Percentiles rank a stretch among this genome's conserved stretches.
phyloP scores from a whole-genome alignment of 257 asterid species.

The Eustoma russellianum region DNA sequence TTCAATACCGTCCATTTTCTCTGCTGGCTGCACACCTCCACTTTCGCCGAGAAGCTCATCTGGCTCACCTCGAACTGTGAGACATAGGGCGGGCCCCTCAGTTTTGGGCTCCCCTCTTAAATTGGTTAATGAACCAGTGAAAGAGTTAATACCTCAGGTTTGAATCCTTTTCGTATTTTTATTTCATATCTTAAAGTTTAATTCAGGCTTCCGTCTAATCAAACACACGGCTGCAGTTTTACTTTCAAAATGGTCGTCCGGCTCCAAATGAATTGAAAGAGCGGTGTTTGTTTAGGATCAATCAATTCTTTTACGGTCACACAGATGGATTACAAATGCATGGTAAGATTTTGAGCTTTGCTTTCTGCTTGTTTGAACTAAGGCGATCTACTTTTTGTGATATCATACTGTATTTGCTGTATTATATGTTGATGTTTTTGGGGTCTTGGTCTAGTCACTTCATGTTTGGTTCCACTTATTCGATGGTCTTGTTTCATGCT shows the following conservation, averaged over 20 bases:
- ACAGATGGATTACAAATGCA: slow-evolving; percentile 79
- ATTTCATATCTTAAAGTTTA: slow-evolving; percentile 6
- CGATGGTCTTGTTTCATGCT: slow-evolving; percentile 3
- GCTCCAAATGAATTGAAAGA: slow-evolving; percentile 91
- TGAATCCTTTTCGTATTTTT: slow-evolving; percentile 7
- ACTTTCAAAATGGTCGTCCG: slow-evolving; percentile 86
- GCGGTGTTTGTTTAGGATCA: slow-evolving; percentile 83
- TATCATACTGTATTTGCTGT: background rate
- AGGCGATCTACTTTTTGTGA: background rate
- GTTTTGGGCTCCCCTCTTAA: slow-evolving; percentile 79
- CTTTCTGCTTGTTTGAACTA: background rate
- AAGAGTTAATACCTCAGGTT: slow-evolving; percentile 97
- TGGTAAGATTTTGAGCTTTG: slow-evolving; percentile 41
- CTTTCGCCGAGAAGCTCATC: slow-evolving; percentile 98
- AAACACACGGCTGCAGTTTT: slow-evolving; percentile 53
- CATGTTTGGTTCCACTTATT: background rate
- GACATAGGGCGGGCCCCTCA: slow-evolving; percentile 85
- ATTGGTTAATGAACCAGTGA: slow-evolving; percentile 70
- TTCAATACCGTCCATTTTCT: slow-evolving; percentile 91
- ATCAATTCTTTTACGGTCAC: slow-evolving; percentile 95
- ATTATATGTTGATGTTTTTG: background rate
- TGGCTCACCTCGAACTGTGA: slow-evolving; percentile 86
- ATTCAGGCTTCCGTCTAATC: slow-evolving; percentile 6
- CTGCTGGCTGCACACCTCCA: slow-evolving; percentile 99
- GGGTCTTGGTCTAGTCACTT: too few relatives aligned